phyloP scores from a whole-genome alignment of 2,329 filamentous ascomycete species.

The Exophiala alcalophila region DNA sequence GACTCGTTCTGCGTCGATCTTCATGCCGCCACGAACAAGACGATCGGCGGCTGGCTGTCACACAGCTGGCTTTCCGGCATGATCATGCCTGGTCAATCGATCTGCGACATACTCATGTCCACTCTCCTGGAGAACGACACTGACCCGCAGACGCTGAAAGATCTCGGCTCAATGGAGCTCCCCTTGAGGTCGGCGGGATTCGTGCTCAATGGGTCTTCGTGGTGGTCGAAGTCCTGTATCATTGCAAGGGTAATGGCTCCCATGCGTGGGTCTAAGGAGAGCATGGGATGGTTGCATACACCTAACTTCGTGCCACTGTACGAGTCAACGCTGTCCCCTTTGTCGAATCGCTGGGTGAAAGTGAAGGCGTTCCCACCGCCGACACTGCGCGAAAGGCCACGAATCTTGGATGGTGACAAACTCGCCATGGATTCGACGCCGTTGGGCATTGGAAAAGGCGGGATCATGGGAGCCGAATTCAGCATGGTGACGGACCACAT shows the following conservation, averaged over 20 bases:
- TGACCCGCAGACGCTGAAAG: slow-evolving; percentile 47
- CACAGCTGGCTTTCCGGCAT: slow-evolving; percentile 55
- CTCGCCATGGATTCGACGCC: slow-evolving; percentile 41
- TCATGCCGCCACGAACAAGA: slow-evolving; percentile 25
- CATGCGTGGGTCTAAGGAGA: slow-evolving; percentile 45
- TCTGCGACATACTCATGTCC: slow-evolving; percentile 55
- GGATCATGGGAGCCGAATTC: slow-evolving; percentile 39
- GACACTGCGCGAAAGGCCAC: slow-evolving; percentile 35
- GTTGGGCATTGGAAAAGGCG: slow-evolving; percentile 37
- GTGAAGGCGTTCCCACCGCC: slow-evolving; percentile 40
- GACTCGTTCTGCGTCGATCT: slow-evolving; percentile 20
- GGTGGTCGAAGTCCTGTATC: slow-evolving; percentile 57
- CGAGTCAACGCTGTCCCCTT: slow-evolving; percentile 28
- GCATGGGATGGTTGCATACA: slow-evolving; percentile 56
- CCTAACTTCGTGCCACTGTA: slow-evolving; percentile 40
- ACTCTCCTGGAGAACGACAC: slow-evolving; percentile 53
- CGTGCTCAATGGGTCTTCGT: slow-evolving; percentile 46
- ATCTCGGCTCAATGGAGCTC: slow-evolving; percentile 51
- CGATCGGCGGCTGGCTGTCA: slow-evolving; percentile 54
- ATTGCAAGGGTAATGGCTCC: slow-evolving; percentile 54
- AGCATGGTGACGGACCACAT: slow-evolving; percentile 38
- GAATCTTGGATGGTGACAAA: slow-evolving; percentile 45
- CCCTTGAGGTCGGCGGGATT: slow-evolving; percentile 52
- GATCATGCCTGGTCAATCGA: slow-evolving; percentile 53
- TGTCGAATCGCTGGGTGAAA: slow-evolving; percentile 51